A percentile compares a stretch with the other conserved stretches of the same genome.
Conservation (phyloP, 2,329 filamentous ascomycete genomes). For the Cladosporium sp. region DNA sequence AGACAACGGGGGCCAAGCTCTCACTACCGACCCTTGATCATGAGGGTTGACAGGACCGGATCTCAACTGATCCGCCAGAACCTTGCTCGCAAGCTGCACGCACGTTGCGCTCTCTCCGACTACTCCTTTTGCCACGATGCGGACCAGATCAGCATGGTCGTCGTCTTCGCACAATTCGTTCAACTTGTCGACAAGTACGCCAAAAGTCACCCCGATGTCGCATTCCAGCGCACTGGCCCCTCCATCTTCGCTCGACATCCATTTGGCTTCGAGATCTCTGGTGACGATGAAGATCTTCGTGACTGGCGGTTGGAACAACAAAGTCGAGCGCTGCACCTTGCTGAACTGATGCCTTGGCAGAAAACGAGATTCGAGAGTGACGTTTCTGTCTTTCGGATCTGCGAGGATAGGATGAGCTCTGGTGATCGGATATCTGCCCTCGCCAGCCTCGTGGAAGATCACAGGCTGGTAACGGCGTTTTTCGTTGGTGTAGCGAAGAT, state of each 20-base stretch:
- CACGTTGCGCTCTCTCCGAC: too few relatives aligned
- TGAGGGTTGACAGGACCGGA: too few relatives aligned
- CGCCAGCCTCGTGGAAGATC: not conserved
- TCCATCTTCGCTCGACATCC: too few relatives aligned
- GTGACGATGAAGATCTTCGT: not conserved
- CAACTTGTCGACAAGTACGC: not conserved
- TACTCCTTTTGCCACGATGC: too few relatives aligned
- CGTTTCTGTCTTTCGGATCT: not conserved
- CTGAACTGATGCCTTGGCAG: too few relatives aligned
- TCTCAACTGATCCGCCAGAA: too few relatives aligned
- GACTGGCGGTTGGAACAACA: not conserved
- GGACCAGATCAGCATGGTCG: not conserved
- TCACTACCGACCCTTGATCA: too few relatives aligned
- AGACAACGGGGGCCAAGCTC: too few relatives aligned
- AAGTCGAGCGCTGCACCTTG: not conserved
- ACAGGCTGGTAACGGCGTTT: too few relatives aligned
- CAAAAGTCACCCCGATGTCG: not conserved
- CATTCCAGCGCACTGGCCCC: not conserved
- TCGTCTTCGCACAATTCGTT: not conserved
- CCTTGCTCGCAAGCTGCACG: too few relatives aligned
- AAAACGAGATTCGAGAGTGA: not conserved
- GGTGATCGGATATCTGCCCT: not conserved
- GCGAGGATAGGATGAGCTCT: not conserved
- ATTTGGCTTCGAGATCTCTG: too few relatives aligned
- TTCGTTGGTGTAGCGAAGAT: too few relatives aligned